phyloP scores from a whole-genome alignment of 2,329 filamentous ascomycete species.

The Ascochyta pisi region DNA sequence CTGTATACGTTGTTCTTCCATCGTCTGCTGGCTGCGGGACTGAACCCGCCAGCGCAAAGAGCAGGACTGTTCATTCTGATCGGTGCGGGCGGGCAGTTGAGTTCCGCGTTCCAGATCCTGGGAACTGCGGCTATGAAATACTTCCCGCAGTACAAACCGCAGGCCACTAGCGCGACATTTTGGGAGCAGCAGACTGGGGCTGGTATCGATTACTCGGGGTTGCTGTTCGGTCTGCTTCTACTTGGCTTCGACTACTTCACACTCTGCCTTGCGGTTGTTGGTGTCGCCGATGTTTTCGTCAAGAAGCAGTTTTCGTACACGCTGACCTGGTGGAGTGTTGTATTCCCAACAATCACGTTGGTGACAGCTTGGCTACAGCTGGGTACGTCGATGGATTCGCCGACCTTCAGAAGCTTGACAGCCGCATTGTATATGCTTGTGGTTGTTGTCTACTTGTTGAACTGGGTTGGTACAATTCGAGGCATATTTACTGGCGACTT shows the following conservation, averaged over 20 bases:
- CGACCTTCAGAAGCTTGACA: slow-evolving; percentile 7
- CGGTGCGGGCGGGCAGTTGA: slow-evolving; percentile 8
- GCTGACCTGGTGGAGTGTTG: slow-evolving; percentile 13
- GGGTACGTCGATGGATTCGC: slow-evolving; percentile 7
- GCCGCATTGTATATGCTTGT: slow-evolving; percentile 5
- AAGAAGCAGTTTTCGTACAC: slow-evolving; percentile 15
- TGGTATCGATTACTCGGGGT: slow-evolving; percentile 3
- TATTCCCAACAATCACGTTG: slow-evolving; percentile 7
- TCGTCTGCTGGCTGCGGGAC: slow-evolving; percentile 7
- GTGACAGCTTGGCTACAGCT: slow-evolving; percentile 13
- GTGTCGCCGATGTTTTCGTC: slow-evolving; percentile 5
- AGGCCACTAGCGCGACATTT: background rate
- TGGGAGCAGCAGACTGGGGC: slow-evolving; percentile 2
- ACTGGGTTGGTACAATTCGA: slow-evolving; percentile 8
- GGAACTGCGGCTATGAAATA: slow-evolving; percentile 1
- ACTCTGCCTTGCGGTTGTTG: slow-evolving; percentile 6
- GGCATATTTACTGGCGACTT: slow-evolving; percentile 4
- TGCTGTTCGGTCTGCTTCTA: slow-evolving; percentile 5
- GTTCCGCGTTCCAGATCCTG: slow-evolving; percentile 9
- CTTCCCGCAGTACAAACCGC: slow-evolving; percentile 3
- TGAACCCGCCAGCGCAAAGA: slow-evolving; percentile 11
- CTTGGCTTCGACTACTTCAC: slow-evolving; percentile 14
- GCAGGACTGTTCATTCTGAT: slow-evolving; percentile 10
- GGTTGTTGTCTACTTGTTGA: slow-evolving; percentile 5
- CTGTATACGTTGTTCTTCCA: slow-evolving; percentile 14